Evolutionary conservation across 306 rosid species (phyloP), one percentile per base, ranked within the genome.

Genomic region (Quercus variabilis): DNA sequence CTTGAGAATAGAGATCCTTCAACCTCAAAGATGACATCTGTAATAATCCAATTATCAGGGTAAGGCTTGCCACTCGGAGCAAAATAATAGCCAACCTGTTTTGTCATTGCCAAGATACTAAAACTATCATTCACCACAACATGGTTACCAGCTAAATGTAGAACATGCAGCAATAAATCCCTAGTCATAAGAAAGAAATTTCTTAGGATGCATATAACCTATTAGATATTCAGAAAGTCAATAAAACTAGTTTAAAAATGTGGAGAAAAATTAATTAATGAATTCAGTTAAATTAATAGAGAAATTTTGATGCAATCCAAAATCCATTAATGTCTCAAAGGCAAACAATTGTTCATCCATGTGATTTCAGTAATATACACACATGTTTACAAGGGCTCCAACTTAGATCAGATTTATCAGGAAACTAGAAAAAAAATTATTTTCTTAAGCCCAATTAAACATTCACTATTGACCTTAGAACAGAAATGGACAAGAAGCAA

Each of bases 1-100:
- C 99, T 91, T 76, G 99, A 90, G 55, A 85, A 46, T 54, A 95
- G 84, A 76, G 98, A 85, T 82, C 99, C 99, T 89, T 95, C 96
- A 71, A 55, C 12, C 86, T 95, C 99, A 82, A 89, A 95, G 55
- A 91, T 76, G 74, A 95, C 84, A 80, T 95, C 99, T 0, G 98
- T 95, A 78, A 91, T 85, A 84, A 95, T 95, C 99, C 99, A 95
- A 88, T 95, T 95, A 83, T 95, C 99, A n/a, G 99, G 99, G 88
- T 95, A 95, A 54, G 97, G 98, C 93, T 95, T 95, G 75, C 99
- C 99, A 21, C 99, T 95, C 46, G 99, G 99, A 83, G 99, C 99
- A 91, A 90, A 95, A 91, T 95, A 95, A 91, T 92, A 95, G 78
- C 97, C 99, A 56, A 95, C 99, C 99, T 95, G 90, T 86, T 86